Evolutionary conservation across 2,329 filamentous ascomycete genomes (phyloP).

Genomic region (Pyrenophora graminea): DNA sequence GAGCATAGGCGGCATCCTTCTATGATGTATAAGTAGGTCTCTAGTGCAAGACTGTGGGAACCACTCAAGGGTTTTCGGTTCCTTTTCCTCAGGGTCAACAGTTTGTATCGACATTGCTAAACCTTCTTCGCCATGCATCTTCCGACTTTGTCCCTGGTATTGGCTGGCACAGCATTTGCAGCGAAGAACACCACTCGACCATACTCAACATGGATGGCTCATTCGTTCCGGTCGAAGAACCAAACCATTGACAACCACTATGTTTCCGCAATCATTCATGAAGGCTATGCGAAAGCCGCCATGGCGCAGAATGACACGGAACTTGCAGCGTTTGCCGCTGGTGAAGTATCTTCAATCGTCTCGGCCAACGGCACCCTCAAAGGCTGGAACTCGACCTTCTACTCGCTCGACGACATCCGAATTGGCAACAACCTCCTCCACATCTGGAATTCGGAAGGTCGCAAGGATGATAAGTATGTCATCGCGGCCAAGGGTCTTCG

Average conservation of each 20-base stretch:
- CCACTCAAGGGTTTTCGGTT: neutral
- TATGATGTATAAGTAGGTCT: slow-evolving; percentile 6
- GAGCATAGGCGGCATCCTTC: neutral
- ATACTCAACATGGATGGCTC: slow-evolving; percentile 51
- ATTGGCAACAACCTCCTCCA: slow-evolving; percentile 59
- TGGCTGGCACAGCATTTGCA: slow-evolving; percentile 29
- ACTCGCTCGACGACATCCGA: slow-evolving; percentile 57
- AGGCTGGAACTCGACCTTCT: slow-evolving; percentile 53
- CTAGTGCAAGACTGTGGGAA: no score
- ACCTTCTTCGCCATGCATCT: slow-evolving; percentile 29
- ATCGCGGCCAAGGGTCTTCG: slow-evolving; percentile 54
- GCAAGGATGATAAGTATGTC: slow-evolving; percentile 54
- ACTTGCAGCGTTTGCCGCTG: slow-evolving; percentile 52
- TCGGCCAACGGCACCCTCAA: slow-evolving; percentile 54
- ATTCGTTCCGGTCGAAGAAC: slow-evolving; percentile 53
- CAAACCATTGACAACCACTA: slow-evolving; percentile 51
- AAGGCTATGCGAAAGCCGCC: slow-evolving; percentile 54
- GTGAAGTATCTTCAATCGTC: slow-evolving; percentile 55
- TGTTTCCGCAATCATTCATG: slow-evolving; percentile 53
- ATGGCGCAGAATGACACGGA: slow-evolving; percentile 50
- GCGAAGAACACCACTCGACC: slow-evolving; percentile 29
- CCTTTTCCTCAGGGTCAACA: neutral
- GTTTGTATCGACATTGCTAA: neutral
- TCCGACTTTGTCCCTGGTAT: slow-evolving; percentile 25
- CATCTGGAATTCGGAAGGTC: slow-evolving; percentile 51